Evolutionary conservation across 345 rosid genomes (phyloP).

Genomic region (Hibiscus tridactylites): DNA sequence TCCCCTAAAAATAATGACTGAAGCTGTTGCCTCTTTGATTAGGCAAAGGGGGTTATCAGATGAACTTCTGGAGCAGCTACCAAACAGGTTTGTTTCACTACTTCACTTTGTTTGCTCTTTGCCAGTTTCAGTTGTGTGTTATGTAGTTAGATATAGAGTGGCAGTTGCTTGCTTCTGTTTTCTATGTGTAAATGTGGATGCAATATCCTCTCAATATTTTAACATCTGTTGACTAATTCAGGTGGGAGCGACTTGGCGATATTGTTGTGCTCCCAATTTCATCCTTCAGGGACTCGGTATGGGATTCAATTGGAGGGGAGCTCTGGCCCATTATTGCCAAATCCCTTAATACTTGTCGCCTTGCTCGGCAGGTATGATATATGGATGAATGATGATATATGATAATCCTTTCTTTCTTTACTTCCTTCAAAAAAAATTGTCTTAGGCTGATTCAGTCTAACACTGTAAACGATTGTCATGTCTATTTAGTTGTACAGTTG

Average conservation of each 20-base stretch:
- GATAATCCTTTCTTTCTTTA: background rate
- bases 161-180: background rate
- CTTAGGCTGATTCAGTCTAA: background rate
- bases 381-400: background rate
- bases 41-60: constrained; percentile 40
- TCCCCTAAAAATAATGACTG: constrained; percentile 53
- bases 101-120: constrained; percentile 1
- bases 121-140: background rate
- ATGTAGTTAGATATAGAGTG: background rate
- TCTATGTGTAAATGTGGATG: background rate
- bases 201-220: constrained; percentile 2
- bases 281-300: constrained; percentile 66
- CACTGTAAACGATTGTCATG: background rate
- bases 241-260: constrained; percentile 92
- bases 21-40: constrained; percentile 44
- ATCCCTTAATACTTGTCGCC: constrained; percentile 53
- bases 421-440: background rate
- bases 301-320: constrained; percentile 61
- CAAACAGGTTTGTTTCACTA: constrained; percentile 45
- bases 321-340: constrained; percentile 67
- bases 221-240: constrained; percentile 23
- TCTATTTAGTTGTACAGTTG: background rate
- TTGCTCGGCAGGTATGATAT: constrained; percentile 70
- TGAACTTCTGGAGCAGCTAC: constrained; percentile 59
- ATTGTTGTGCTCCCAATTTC: constrained; percentile 74